Percentiles rank a stretch among this genome's conserved stretches.
Evolutionary conservation across 768 basidiomycete species (phyloP).

Genomic region (Gelatoporia subvermispora): DNA sequence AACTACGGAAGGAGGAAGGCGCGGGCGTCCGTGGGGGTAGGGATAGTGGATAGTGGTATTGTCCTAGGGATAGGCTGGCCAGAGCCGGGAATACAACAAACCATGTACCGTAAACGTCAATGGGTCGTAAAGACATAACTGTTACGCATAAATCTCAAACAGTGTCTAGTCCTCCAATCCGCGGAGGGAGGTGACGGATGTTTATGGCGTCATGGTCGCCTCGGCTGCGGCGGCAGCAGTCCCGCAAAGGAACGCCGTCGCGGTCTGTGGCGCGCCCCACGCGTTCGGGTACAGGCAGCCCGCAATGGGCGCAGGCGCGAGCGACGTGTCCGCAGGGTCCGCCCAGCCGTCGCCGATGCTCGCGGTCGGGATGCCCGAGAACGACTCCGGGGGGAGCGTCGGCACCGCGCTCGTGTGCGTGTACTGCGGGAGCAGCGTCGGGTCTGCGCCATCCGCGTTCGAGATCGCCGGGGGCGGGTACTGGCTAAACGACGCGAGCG

Average conservation of each 20-base stretch:
- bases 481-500: constrained; percentile 34
- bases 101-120: no score
- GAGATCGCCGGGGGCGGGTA: constrained; percentile 55
- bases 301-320: constrained; percentile 52
- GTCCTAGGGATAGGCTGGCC: no score
- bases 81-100: no score
- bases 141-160: no score
- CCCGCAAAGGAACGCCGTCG: constrained; percentile 18
- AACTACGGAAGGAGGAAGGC: no score
- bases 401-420: constrained; percentile 54
- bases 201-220: neutral
- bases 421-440: constrained; percentile 52
- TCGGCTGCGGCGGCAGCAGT: constrained; percentile 7
- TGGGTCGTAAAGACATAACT: no score
- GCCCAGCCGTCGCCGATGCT: constrained; percentile 53
- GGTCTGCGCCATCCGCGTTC: constrained; percentile 35
- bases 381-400: constrained; percentile 52
- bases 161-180: no score
- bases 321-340: constrained; percentile 42
- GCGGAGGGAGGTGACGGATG: no score
- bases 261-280: constrained; percentile 30
- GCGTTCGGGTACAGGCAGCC: constrained; percentile 64
- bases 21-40: no score
- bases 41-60: no score
- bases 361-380: constrained; percentile 34